Percentiles rank a stretch among this genome's conserved stretches.
phyloP scores from a whole-genome alignment of 148 eudicot genomes.

The Rhododendron kiyosumense region DNA sequence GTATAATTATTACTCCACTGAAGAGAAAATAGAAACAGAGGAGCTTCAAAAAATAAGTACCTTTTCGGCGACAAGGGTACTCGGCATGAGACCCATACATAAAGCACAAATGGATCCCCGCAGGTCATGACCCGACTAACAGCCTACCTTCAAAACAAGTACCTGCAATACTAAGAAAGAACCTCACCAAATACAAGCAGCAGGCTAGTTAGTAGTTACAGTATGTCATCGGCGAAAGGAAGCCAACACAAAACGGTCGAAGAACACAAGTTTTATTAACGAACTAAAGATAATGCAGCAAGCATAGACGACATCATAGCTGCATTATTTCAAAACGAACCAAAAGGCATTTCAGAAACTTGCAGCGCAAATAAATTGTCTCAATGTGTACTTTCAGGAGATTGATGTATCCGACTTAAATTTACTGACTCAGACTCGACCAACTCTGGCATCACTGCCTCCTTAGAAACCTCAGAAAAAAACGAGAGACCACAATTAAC shows the following conservation, averaged over 20 bases:
- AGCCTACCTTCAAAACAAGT: neutral
- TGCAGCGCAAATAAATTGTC: constrained; percentile 16
- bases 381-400: constrained; percentile 31
- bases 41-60: constrained; percentile 3
- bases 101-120: neutral
- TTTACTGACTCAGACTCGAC: constrained; percentile 70
- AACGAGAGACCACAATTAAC: constrained; percentile 44
- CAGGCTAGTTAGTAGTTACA: neutral
- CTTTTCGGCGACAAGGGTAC: neutral
- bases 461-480: constrained; percentile 52
- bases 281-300: constrained; percentile 10
- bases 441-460: constrained; percentile 58
- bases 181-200: neutral
- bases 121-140: neutral
- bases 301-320: neutral
- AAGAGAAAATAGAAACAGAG: neutral
- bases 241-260: neutral
- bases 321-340: constrained; percentile 1
- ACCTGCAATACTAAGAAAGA: constrained; percentile 7
- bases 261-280: neutral
- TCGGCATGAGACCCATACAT: neutral
- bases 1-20: neutral
- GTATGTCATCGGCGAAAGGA: neutral
- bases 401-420: constrained; percentile 93
- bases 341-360: constrained; percentile 12